A percentile compares a stretch with the other conserved stretches of the same genome.
phyloP scores from a whole-genome alignment of 2,329 filamentous ascomycete genomes.

The Pseudogymnoascus sp. region DNA sequence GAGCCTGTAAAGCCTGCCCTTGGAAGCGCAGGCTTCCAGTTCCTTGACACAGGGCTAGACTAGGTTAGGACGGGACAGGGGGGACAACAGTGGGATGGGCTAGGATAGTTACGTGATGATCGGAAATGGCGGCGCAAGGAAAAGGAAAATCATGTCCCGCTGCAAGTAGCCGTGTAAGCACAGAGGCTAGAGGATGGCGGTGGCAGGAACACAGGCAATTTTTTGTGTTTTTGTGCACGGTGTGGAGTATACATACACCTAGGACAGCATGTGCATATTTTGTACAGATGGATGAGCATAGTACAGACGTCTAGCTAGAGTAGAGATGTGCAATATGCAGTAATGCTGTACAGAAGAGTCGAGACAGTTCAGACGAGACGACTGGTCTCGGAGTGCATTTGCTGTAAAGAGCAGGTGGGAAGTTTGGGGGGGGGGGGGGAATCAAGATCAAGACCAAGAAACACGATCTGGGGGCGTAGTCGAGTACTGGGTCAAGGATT shows the following conservation, averaged over 20 bases:
- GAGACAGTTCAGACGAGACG: background rate
- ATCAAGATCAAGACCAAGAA: no score
- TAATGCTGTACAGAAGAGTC: background rate
- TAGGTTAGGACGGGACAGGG: background rate
- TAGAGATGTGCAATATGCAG: background rate
- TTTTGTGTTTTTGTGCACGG: background rate
- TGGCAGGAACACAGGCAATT: background rate
- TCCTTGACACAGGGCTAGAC: background rate
- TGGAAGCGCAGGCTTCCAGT: background rate
- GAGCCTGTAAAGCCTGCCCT: background rate
- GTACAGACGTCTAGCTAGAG: background rate
- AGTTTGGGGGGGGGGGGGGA: background rate
- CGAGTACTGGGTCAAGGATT: background rate
- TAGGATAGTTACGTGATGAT: background rate
- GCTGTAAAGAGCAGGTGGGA: background rate
- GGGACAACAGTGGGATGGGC: background rate
- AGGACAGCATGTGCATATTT: background rate
- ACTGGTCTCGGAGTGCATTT: background rate
- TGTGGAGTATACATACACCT: background rate
- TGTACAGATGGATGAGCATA: background rate
- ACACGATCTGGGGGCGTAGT: no score
- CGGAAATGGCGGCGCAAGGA: background rate
- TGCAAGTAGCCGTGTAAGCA: background rate
- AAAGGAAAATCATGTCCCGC: background rate
- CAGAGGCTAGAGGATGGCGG: background rate